These are phyloP conservation scores for Porcisia deanei DNA, from an alignment of 208 protist genomes.

Conservation along the genomic window DNA sequence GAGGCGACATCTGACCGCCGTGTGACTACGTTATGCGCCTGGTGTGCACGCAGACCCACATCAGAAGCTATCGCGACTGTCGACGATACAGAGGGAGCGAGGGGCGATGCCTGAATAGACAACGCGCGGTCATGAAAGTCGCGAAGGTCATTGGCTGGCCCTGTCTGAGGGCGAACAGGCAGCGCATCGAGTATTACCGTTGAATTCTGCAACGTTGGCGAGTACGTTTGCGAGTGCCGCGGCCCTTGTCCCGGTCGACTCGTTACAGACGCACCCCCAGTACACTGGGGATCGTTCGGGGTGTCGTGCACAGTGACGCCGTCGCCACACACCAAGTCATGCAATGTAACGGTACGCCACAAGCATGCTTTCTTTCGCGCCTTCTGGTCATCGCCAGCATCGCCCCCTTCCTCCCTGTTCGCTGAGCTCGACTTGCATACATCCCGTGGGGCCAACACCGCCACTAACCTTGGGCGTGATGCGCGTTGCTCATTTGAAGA, in stretches of 20 bases:
- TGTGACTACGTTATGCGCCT: conserved; percentile 1
- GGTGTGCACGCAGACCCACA: neutral
- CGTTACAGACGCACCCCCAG: neutral
- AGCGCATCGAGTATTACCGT: neutral
- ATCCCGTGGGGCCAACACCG: neutral
- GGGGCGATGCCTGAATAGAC: neutral
- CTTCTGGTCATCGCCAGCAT: neutral
- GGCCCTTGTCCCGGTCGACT: neutral
- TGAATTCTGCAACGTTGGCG: neutral
- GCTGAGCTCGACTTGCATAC: neutral
- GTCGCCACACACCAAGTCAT: neutral
- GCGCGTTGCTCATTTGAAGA: neutral
- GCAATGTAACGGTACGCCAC: neutral
- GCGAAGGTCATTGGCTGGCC: neutral
- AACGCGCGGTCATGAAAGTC: neutral
- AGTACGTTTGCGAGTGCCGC: neutral
- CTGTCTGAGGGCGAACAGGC: neutral
- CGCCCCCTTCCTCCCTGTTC: neutral
- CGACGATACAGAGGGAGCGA: neutral
- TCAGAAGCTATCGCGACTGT: neutral
- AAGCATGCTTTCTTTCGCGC: neutral
- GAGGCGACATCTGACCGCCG: neutral
- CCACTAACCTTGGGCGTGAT: neutral
- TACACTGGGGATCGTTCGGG: neutral
- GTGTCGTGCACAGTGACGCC: neutral